A percentile compares a stretch with the other conserved stretches of the same genome.
Evolutionary conservation across 1,284 basidiomycete genomes (phyloP).

Genomic region (Rhodotorula sp.): DNA sequence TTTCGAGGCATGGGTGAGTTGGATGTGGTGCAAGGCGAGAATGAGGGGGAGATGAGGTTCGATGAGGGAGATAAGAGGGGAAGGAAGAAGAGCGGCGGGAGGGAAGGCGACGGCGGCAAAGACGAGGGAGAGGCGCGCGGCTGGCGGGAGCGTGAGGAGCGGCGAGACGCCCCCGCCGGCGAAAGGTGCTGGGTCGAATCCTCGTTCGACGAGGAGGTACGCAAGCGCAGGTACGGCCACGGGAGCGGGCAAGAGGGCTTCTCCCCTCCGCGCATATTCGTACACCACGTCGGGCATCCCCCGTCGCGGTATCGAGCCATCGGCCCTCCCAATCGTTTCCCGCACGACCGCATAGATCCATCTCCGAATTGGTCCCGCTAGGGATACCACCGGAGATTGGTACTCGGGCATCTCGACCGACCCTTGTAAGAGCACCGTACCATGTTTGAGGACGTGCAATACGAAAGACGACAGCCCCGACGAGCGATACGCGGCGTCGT

Average conservation of each 20-base stretch:
- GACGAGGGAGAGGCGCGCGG: slow-evolving; percentile 4
- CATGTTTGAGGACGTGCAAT: slow-evolving; percentile 31
- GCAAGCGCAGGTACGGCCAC: slow-evolving; percentile 1
- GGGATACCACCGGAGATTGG: slow-evolving; percentile 51
- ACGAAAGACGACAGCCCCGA: slow-evolving; percentile 20
- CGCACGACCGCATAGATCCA: slow-evolving; percentile 69
- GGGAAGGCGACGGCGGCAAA: slow-evolving; percentile 8
- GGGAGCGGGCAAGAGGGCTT: slow-evolving; percentile 1
- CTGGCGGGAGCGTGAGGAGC: not conserved
- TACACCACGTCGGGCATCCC: slow-evolving; percentile 1
- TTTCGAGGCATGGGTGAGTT: not conserved
- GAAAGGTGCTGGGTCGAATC: not conserved
- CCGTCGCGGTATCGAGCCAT: not conserved
- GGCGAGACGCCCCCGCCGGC: not conserved
- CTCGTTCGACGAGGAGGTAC: not conserved
- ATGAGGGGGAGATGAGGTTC: slow-evolving; percentile 22
- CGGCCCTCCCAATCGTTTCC: slow-evolving; percentile 59
- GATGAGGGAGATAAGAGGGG: not conserved
- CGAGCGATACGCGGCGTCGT: slow-evolving; percentile 14
- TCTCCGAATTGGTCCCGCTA: slow-evolving; percentile 62
- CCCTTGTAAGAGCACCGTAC: slow-evolving; percentile 10
- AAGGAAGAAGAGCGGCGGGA: not conserved
- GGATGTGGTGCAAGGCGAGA: slow-evolving; percentile 32
- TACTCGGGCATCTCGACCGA: slow-evolving; percentile 20
- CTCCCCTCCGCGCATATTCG: slow-evolving; percentile 25